A percentile compares a stretch with the other conserved stretches of the same genome.
These are phyloP conservation scores for Fusarium buharicum DNA, from an alignment of 2,329 filamentous ascomycete species.

Conservation along the genomic window DNA sequence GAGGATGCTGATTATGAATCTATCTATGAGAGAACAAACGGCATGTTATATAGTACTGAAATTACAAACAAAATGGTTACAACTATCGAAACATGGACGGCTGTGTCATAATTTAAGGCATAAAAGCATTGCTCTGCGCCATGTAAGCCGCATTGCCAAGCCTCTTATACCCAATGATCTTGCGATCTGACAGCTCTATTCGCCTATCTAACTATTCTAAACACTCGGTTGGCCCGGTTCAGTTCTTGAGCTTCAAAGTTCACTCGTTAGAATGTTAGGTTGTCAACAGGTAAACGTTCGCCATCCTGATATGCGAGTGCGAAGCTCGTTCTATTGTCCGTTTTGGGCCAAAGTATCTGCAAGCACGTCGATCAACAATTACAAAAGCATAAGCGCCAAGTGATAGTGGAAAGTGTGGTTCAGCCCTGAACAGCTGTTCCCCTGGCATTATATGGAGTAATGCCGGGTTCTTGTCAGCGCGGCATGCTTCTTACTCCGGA, in stretches of 20 bases:
- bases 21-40: neutral
- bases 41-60: neutral
- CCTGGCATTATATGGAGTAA: too few relatives aligned
- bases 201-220: neutral
- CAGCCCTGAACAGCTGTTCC: too few relatives aligned
- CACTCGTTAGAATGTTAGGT: neutral
- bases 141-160: neutral
- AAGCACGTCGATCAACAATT: too few relatives aligned
- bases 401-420: neutral
- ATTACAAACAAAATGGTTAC: neutral
- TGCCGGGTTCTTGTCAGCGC: neutral
- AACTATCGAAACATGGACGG: neutral
- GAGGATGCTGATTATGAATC: neutral
- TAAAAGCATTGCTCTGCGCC: neutral
- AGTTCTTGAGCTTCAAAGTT: neutral
- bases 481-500: neutral
- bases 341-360: neutral
- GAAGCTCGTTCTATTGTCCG: neutral
- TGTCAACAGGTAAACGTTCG: neutral
- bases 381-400: neutral
- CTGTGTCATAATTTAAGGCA: neutral
- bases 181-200: neutral
- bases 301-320: neutral
- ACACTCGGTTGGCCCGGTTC: neutral
- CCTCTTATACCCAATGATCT: neutral